Evolutionary conservation across 371 early-diverging fungal species (phyloP), one percentile per base, ranked within the genome.

Genomic region (Mucor racemosus): DNA sequence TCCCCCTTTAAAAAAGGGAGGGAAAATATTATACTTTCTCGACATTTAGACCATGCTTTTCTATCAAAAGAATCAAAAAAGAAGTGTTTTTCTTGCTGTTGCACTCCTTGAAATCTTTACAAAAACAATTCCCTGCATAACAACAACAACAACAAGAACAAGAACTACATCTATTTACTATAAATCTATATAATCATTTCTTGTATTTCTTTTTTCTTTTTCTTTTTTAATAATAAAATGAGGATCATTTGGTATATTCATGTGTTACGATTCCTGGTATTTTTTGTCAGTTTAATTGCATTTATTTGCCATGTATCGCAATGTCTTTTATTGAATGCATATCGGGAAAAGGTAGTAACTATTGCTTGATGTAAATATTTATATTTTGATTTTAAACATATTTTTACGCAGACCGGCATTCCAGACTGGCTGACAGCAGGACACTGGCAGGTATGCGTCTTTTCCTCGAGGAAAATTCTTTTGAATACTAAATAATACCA

Each of bases 391-490:
- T 38, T 38, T 38, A 38, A 26, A 26, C 26, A 26, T 26, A 3
- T 3, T 26, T 26, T 26, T 26, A 26, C 26, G 58, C 19, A 76
- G 79, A 72, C 69, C 19, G 57, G 58, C 0, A 76, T 79, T 66
- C 66, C 65, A 44, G 64, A 70, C 58, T 76, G 76, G 77, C 35
- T 79, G 15, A 53, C 58, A 58, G 75, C 72, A 11, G 75, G 77
- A 3, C 79, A 79, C 40, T 79, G 77, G 77, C 75, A 76, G 72
- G 79, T 79, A 72, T 58, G 40, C 7, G n/a, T 7, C 7, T 17
- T 5, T 31, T 48, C 17, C 36, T 46, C n/a, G 19, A 59, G 19
- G 17, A 3, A 60, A 33, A 34, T 31, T 31, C 42, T 36, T 13
- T 7, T 38, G 38, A 26, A 10, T 31, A n/a, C n/a, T 19, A 38